Evolutionary conservation across 2,329 filamentous ascomycete genomes (phyloP), one percentile per base, ranked within the genome.

Genomic region (Plectosphaerella sp.): DNA sequence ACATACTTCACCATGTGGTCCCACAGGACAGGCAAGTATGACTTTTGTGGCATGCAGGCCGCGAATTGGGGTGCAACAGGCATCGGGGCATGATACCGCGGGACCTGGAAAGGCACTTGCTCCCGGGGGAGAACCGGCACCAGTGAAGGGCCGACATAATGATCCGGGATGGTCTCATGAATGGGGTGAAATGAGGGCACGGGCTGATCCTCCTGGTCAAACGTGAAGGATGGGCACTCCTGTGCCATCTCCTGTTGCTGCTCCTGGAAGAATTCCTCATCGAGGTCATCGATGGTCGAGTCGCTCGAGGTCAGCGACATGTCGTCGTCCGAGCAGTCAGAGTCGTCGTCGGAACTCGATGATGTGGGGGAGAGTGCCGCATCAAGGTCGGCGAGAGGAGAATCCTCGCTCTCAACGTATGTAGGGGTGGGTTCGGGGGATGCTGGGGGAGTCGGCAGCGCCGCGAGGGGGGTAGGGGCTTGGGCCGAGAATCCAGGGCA

Each of bases 401-500:
- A 70, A n/a, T 60, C 68, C 67, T 80, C 76, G 58, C 66, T 69
- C 58, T 68, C 64, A 74, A 77, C 73, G 72, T 77, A 78, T 65
- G 45, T 65, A 60, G 35, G 65, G 60, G 51, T 67, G 71, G 24
- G 24, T 35, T 73, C 70, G 39, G 76, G 73, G 39, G 74, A 74
- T 24, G 66, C 67, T 47, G 74, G 71, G 10, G 72, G 71, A 16
- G 71, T 68, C 18, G 69, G 64, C 53, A 73, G 61, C n/a, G 63
- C 58, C 64, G 66, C 58, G 52, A 62, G 52, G 57, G 65, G 53
- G 59, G 52, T 45, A 20, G 11, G n/a, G 62, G 64, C 59, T 64
- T 66, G 76, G 47, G 69, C 74, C 54, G 87, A 95, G 68, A 97
- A 91, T 58, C 78, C 76, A 33, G 86, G 77, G 75, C 92, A 97